Percentiles rank a stretch among this genome's conserved stretches.
Evolutionary conservation across 2,329 filamentous ascomycete genomes (phyloP).

Genomic region (Calonectria hawksworthii): DNA sequence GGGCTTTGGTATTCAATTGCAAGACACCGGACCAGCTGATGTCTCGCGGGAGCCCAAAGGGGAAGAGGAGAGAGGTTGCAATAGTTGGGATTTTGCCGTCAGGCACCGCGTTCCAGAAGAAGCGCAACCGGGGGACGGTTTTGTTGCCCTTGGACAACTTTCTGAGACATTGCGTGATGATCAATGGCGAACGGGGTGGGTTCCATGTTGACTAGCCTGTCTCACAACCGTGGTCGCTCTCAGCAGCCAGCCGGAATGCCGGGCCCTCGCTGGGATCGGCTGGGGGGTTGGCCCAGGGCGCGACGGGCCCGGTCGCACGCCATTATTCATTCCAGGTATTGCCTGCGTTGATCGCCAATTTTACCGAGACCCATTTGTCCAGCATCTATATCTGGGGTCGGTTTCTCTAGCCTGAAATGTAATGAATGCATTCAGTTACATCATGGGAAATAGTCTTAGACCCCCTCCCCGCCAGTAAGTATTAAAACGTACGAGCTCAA

Average conservation of each 20-base stretch:
- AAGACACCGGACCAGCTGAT: background rate
- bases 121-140: background rate
- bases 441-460: background rate
- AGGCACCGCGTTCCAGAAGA: slow-evolving; percentile 2
- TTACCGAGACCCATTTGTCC: background rate
- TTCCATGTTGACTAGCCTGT: background rate
- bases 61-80: background rate
- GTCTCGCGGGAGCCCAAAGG: background rate
- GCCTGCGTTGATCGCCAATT: background rate
- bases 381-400: background rate
- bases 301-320: background rate
- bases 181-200: background rate
- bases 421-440: background rate
- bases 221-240: background rate
- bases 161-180: slow-evolving; percentile 3
- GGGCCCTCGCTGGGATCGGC: background rate
- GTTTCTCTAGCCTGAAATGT: background rate
- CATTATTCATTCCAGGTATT: background rate
- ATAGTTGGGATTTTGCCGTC: background rate
- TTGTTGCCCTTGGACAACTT: background rate
- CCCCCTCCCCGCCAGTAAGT: too few relatives aligned
- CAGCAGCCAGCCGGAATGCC: too few relatives aligned
- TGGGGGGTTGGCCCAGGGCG: background rate
- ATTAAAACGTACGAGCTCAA: background rate
- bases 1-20: background rate